Base-by-base conservation (phyloP, 345 rosid species). In the Aethionema arabicum region DNA sequence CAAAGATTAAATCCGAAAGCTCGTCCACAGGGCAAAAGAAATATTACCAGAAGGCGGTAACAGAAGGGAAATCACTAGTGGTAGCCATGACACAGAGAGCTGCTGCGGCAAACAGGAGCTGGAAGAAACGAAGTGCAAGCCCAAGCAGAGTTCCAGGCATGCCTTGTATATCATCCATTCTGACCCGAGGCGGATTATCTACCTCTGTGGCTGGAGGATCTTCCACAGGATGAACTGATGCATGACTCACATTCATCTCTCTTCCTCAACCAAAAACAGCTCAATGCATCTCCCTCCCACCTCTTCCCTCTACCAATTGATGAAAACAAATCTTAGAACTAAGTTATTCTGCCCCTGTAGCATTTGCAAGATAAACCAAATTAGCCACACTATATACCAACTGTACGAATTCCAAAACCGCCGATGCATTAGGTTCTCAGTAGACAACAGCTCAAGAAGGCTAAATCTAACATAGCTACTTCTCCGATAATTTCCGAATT, bases 191-290 rank as follows among this genome's bases (percentile, higher is more conserved):
- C 16, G 65, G 81, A 47, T 59, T 72, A 75, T 76, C 62, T 5
- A 44, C 93, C 40, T 81, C 78, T 6, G 84, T 79, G 6, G 93
- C 82, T 38, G 93, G 97, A 13, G 68, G 76, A 61, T 61, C 76
- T 73, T 85, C 95, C 74, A 85, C 85, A 6, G 93, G 97, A 69
- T 90, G 95, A 55, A 90, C 97, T 73, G 89, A 76, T 14, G 95
- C 88, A 74, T 85, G 90, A 80, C 97, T 86, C 84, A 79, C 87
- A 71, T 61, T 90, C 97, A 93, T 93, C 78, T 76, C 86, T 35
- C 44, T 64, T 8, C 40, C 59, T 44, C 52, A 29, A 41, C 66
- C 68, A 65, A 68, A 68, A 52, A 42, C 66, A 52, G 4, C 29
- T 53, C 40, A 51, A 54, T 15, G 5, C 74, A 69, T 60, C 7